Evolutionary conservation across 345 rosid species (phyloP).

Genomic region (Eucalyptus pumila): DNA sequence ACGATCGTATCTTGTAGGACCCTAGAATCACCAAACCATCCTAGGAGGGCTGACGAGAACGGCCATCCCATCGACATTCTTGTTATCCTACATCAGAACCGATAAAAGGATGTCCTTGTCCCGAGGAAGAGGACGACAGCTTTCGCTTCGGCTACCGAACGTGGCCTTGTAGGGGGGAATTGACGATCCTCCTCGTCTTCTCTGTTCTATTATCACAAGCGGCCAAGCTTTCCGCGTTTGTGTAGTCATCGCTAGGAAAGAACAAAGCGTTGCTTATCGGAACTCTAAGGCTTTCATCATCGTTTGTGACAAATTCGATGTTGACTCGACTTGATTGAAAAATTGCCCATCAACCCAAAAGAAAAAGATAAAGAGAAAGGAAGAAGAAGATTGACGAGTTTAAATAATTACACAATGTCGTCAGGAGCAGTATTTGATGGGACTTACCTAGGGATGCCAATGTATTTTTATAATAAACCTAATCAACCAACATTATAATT

Average conservation of each 20-base stretch:
- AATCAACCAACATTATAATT: background rate
- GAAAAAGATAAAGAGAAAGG: background rate
- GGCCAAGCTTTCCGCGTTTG: background rate
- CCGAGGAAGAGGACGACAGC: background rate
- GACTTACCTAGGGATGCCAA: background rate
- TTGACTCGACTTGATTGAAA: background rate
- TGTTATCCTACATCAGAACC: background rate
- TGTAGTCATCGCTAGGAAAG: background rate
- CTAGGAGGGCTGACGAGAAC: background rate
- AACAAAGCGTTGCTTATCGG: background rate
- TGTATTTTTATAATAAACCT: background rate
- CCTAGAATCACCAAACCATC: background rate
- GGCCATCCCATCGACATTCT: background rate
- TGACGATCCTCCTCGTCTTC: background rate
- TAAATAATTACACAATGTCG: background rate
- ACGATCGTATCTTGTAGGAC: background rate
- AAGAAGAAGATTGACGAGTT: background rate
- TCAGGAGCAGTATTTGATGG: background rate
- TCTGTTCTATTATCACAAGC: background rate
- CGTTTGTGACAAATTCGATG: background rate
- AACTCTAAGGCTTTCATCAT: background rate
- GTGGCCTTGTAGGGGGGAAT: background rate
- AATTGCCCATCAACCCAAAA: background rate
- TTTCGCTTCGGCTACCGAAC: background rate
- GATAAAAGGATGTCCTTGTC: background rate